Evolutionary conservation across 306 rosid species (phyloP).

Genomic region (Prunus campanulata): DNA sequence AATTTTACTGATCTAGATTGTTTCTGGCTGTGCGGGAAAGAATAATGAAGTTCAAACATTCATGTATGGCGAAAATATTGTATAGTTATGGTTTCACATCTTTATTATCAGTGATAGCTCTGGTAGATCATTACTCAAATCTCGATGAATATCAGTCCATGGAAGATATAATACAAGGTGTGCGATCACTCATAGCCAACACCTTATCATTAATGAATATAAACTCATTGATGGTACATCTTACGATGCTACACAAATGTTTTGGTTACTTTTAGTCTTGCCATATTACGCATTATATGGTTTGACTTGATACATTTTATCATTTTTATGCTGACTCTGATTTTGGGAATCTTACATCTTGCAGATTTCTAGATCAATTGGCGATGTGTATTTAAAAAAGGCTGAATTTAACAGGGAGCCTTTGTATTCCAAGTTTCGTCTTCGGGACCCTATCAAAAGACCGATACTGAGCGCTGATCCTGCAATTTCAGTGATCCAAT

Average conservation of each 20-base stretch:
- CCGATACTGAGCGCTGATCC: conserved; percentile 88
- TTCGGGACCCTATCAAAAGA: conserved; percentile 59
- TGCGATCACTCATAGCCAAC: background rate
- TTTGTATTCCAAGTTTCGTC: conserved; percentile 71
- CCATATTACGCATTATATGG: background rate
- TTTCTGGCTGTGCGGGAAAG: background rate
- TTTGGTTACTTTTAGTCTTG: background rate
- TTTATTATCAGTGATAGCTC: background rate
- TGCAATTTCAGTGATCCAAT: conserved; percentile 52
- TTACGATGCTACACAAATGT: background rate
- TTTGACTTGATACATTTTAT: conserved; percentile 14
- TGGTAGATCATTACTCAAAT: background rate
- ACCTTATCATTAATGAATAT: background rate
- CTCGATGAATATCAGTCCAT: background rate
- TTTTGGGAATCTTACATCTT: conserved; percentile 18
- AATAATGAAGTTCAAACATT: background rate
- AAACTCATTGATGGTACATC: background rate
- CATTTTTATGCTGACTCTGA: conserved; percentile 12
- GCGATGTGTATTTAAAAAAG: conserved; percentile 85
- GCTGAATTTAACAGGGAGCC: conserved; percentile 90
- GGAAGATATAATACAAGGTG: background rate
- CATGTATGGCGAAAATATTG: background rate
- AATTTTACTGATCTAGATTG: background rate
- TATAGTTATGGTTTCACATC: background rate
- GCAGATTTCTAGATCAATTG: conserved; percentile 86